Percentiles rank a stretch among this genome's conserved stretches.
phyloP scores from a whole-genome alignment of 2,329 filamentous ascomycete species.

The Aspergillus ustus region DNA sequence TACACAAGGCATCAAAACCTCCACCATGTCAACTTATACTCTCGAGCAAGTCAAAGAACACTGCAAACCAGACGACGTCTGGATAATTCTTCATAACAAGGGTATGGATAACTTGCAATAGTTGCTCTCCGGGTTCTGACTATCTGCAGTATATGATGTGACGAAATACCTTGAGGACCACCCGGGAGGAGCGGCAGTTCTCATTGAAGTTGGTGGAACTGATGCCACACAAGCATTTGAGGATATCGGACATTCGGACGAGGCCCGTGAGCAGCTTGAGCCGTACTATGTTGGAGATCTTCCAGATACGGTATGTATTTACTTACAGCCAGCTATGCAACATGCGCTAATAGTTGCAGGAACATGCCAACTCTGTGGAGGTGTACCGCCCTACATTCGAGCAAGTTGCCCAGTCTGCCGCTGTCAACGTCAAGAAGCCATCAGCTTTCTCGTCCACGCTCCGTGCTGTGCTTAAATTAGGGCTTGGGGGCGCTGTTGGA shows the following conservation, averaged over 20 bases:
- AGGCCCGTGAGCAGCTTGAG: slow-evolving; percentile 47
- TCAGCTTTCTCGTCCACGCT: slow-evolving; percentile 1
- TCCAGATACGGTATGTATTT: slow-evolving; percentile 21
- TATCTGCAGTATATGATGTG: slow-evolving; percentile 58
- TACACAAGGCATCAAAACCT: neutral
- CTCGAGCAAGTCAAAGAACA: slow-evolving; percentile 51
- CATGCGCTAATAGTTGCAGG: neutral
- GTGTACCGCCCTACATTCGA: slow-evolving; percentile 27
- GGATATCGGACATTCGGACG: slow-evolving; percentile 50
- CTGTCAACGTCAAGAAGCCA: slow-evolving; percentile 19
- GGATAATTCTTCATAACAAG: slow-evolving; percentile 61
- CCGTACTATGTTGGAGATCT: slow-evolving; percentile 39
- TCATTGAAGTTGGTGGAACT: slow-evolving; percentile 45
- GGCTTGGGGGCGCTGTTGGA: slow-evolving; percentile 13
- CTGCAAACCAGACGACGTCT: slow-evolving; percentile 53
- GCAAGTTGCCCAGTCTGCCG: slow-evolving; percentile 27
- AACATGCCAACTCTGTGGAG: slow-evolving; percentile 27
- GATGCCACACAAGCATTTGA: slow-evolving; percentile 49
- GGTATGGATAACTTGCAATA: slow-evolving; percentile 36
- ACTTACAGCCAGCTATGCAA: neutral
- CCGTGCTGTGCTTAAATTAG: slow-evolving; percentile 9
- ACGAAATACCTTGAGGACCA: slow-evolving; percentile 63
- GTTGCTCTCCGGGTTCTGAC: neutral
- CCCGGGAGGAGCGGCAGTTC: slow-evolving; percentile 50
- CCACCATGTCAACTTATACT: slow-evolving; percentile 18